These are phyloP conservation scores for Mycena metata DNA, from an alignment of 768 basidiomycete species.

Conservation along the genomic window DNA sequence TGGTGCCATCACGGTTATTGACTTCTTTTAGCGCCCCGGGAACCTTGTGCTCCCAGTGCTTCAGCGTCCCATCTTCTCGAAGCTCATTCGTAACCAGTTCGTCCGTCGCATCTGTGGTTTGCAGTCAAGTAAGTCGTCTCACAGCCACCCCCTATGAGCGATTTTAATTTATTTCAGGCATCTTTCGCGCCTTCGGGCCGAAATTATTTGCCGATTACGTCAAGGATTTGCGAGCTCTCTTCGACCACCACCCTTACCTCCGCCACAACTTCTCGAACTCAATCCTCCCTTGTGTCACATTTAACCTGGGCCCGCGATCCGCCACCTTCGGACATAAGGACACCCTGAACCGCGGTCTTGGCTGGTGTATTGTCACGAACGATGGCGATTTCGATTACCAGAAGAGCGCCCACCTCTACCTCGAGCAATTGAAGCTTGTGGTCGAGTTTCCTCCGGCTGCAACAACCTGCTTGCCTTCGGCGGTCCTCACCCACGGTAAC, in stretches of 20 bases:
- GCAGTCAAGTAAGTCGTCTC: not conserved
- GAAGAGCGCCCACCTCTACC: not conserved
- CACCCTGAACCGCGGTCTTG: not conserved
- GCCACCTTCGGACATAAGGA: not conserved
- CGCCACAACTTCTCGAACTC: not conserved
- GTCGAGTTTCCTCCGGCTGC: too few relatives aligned
- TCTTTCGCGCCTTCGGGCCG: not conserved
- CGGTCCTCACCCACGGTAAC: too few relatives aligned
- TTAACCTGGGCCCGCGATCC: not conserved
- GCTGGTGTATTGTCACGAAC: not conserved
- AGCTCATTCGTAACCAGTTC: too few relatives aligned
- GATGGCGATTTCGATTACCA: not conserved
- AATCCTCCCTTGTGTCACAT: not conserved
- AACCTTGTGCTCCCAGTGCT: too few relatives aligned
- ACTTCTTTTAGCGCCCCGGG: too few relatives aligned
- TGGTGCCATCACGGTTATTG: too few relatives aligned
- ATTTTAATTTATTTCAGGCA: not conserved
- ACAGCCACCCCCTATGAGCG: not conserved
- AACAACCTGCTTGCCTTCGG: too few relatives aligned
- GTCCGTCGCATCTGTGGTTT: too few relatives aligned
- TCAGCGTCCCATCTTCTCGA: too few relatives aligned
- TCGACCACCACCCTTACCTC: not conserved
- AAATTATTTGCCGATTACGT: not conserved
- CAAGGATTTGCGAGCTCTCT: not conserved
- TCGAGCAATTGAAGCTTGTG: not conserved